Conservation (phyloP, 2,329 filamentous ascomycete species). For the Chrysosporium keratinophilum region DNA sequence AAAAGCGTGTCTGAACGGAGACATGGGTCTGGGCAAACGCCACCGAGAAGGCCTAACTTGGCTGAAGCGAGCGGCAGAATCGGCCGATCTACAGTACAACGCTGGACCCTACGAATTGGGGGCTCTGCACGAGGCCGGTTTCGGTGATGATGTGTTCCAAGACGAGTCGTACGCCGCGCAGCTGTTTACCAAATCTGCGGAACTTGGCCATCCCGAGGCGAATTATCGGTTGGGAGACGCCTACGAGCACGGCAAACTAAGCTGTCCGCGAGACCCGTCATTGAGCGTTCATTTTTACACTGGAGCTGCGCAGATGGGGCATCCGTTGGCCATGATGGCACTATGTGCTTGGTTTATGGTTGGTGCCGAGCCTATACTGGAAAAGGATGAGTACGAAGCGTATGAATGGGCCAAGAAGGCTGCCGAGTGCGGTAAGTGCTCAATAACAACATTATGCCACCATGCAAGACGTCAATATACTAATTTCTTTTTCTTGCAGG, state of each 20-base stretch:
- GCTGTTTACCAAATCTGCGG: conserved; percentile 86
- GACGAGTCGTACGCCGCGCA: conserved; percentile 87
- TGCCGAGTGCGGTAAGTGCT: conserved; percentile 64
- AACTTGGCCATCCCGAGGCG: conserved; percentile 78
- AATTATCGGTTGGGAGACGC: conserved; percentile 86
- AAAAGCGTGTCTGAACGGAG: conserved; percentile 77
- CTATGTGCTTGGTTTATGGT: conserved; percentile 98
- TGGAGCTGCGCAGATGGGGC: conserved; percentile 71
- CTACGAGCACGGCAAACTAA: conserved; percentile 83
- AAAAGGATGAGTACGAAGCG: conserved; percentile 91
- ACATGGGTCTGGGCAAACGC: conserved; percentile 71
- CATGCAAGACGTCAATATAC: not conserved
- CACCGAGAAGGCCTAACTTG: conserved; percentile 92
- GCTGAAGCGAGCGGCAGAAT: conserved; percentile 85
- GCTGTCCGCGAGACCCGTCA: conserved; percentile 80
- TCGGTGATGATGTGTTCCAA: conserved; percentile 84
- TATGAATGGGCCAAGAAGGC: conserved; percentile 91
- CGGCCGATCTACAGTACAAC: conserved; percentile 86
- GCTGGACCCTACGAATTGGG: conserved; percentile 84
- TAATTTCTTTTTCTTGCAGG: conserved; percentile 24
- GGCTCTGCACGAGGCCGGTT: conserved; percentile 81
- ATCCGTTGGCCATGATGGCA: conserved; percentile 91
- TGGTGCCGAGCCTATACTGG: conserved; percentile 79
- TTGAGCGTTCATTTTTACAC: conserved; percentile 97
- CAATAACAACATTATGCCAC: not conserved